Evolutionary conservation across 2,329 filamentous ascomycete species (phyloP).

Genomic region (Botryotinia convoluta): DNA sequence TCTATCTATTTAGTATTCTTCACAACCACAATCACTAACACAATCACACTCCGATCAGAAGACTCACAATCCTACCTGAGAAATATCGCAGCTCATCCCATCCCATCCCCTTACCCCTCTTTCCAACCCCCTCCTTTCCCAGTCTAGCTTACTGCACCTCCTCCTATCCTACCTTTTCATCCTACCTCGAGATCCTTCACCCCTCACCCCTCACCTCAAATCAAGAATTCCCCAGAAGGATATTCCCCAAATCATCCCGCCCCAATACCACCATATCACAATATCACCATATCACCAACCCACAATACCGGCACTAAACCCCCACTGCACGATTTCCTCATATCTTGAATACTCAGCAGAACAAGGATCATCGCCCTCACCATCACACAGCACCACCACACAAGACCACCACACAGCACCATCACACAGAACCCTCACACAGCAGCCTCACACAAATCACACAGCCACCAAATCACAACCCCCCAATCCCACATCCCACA

Average conservation of each 20-base stretch:
- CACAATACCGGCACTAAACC: no score
- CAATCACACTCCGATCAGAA: background rate
- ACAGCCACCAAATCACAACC: background rate
- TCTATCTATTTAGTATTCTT: background rate
- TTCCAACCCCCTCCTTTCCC: no score
- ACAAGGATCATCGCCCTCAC: background rate
- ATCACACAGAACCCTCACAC: background rate
- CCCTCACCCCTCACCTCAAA: background rate
- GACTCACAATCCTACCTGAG: background rate
- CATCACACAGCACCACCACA: background rate
- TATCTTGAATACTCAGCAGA: background rate
- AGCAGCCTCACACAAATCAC: background rate
- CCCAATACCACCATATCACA: background rate
- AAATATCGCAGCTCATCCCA: background rate
- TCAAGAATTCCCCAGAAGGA: background rate
- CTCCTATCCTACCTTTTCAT: background rate
- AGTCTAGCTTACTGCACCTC: no score
- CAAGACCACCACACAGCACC: no score
- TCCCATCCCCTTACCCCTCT: background rate
- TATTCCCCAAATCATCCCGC: background rate
- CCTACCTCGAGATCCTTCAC: background rate
- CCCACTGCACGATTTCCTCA: no score
- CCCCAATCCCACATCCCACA: no score
- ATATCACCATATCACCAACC: no score
- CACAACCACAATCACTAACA: no score